Evolutionary conservation across 1,284 basidiomycete species (phyloP).

Genomic region (Puccinia brachypodii): DNA sequence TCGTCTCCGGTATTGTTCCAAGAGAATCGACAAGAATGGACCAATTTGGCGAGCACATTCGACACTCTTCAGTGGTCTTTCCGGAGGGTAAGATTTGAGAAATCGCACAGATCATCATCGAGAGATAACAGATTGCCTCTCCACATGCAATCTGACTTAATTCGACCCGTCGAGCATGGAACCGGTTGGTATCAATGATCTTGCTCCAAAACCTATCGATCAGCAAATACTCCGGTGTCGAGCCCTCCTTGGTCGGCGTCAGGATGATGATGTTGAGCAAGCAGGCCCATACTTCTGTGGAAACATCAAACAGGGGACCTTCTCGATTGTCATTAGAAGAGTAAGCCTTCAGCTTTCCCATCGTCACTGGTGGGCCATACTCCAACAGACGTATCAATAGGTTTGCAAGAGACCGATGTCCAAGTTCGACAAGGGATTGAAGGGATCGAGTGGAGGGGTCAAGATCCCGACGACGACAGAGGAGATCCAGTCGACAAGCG

Average conservation of each 20-base stretch:
- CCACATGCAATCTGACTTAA: slow-evolving; percentile 17
- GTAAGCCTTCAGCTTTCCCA: slow-evolving; percentile 15
- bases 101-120: slow-evolving; percentile 32
- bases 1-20: slow-evolving; percentile 14
- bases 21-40: slow-evolving; percentile 19
- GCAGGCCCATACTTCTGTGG: slow-evolving; percentile 28
- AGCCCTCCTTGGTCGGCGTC: neutral
- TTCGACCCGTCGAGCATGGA: slow-evolving; percentile 5
- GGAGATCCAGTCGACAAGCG: neutral
- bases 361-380: slow-evolving; percentile 32
- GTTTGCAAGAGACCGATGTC: neutral
- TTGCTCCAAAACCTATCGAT: slow-evolving; percentile 18
- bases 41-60: slow-evolving; percentile 17
- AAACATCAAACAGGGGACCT: slow-evolving; percentile 17
- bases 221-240: neutral
- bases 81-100: slow-evolving; percentile 29
- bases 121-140: slow-evolving; percentile 23
- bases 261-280: slow-evolving; percentile 39
- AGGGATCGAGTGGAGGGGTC: neutral
- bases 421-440: slow-evolving; percentile 3
- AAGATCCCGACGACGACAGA: neutral
- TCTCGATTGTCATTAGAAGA: neutral
- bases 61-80: neutral
- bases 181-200: slow-evolving; percentile 3
- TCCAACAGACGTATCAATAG: slow-evolving; percentile 35